phyloP scores from a whole-genome alignment of 108 stramenopile genomes.

The Epipyxis sp. region DNA sequence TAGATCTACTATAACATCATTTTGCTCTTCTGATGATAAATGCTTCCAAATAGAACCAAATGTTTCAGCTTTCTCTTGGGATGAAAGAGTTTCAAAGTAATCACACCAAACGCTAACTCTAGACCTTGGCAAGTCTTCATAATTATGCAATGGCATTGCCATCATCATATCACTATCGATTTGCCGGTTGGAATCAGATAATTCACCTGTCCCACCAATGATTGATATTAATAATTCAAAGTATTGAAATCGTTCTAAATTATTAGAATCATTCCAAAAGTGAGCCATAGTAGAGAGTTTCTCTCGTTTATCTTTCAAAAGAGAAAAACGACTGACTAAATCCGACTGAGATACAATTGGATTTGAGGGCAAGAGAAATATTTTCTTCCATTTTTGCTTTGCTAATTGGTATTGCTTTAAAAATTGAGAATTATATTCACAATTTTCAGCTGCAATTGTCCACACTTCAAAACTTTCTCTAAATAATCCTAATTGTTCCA shows the following conservation, averaged over 20 bases:
- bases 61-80: not conserved
- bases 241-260: conserved; percentile 10
- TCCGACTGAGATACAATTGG: not conserved
- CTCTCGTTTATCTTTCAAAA: conserved; percentile 23
- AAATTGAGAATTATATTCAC: not conserved
- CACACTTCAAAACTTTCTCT: not conserved
- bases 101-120: conserved; percentile 13
- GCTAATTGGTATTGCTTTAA: not conserved
- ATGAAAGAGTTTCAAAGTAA: not conserved
- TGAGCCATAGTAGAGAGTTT: conserved; percentile 28
- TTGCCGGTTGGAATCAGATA: not conserved
- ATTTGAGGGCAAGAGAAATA: not conserved
- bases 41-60: not conserved
- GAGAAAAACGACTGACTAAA: not conserved
- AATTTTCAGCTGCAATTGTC: not conserved
- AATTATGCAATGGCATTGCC: conserved; percentile 22
- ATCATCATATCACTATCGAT: not conserved
- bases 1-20: conserved; percentile 26
- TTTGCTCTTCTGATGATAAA: conserved; percentile 2
- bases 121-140: conserved; percentile 1
- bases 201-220: conserved; percentile 26
- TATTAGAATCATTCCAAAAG: conserved; percentile 23
- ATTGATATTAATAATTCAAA: not conserved
- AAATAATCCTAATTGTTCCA: not conserved
- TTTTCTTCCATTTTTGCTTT: conserved; percentile 18